Evolutionary conservation across 352 stramenopile genomes (phyloP), one percentile per base, ranked within the genome.

Genomic region (Phytophthora sp.): DNA sequence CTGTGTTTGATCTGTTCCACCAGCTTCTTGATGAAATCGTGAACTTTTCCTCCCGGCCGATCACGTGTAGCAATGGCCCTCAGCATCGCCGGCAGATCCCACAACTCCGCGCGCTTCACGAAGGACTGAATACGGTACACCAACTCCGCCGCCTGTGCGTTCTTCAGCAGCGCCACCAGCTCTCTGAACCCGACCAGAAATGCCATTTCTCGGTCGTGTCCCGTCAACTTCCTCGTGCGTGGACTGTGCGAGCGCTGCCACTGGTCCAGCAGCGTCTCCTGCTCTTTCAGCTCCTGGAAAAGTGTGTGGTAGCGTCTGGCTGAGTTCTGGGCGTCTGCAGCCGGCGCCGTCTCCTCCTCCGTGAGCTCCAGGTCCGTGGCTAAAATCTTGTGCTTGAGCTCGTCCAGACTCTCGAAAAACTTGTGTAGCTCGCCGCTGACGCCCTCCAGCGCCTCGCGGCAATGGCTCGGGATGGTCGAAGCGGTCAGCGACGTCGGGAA

Each of bases 81-180:
- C 17, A 88, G 30, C 77, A 89, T 89, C n/a, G 48, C 37, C 32
- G 69, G 45, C 24, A 88, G 53, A 44, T 89, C 69, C 78, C 80
- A 89, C 12, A 84, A 53, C 18, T 84, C 76, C 15, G 87, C 76
- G 11, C 62, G 72, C 54, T 88, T 81, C 4, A 93, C 79, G 41
- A 94, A 94, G 11, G 76, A 79, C 50, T 93, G 86, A 48, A 94
- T 87, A 28, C 88, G 76, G 56, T 94, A 91, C 42, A 94, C 86
- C 10, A 92, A 35, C 21, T 94, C 83, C 0, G 82, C 81, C 1
- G 79, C 80, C 15, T 78, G 58, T 12, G 82, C 60, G 20, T 87
- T 75, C 60, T 91, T 92, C 24, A 94, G 54, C 32, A 92, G 27
- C 3, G 38, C 34, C 7, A 92, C 24, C 3, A 94, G 65, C 46